Conservation (phyloP, 129 eudicot genomes). For the Flaveria trinervia region DNA sequence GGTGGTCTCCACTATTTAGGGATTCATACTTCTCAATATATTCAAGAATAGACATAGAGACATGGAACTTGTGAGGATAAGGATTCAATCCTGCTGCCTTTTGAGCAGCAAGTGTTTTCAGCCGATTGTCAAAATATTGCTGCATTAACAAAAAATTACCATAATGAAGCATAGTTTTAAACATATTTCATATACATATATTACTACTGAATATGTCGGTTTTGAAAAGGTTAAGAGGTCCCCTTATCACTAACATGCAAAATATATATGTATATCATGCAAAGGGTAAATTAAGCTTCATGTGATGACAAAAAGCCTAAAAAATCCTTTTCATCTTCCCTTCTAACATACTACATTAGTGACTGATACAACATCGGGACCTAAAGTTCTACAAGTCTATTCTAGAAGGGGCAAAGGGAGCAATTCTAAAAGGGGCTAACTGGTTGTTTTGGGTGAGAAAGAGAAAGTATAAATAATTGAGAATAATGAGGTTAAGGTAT, state of each 20-base stretch:
- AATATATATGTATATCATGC: background rate
- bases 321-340: background rate
- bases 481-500: no score
- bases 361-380: background rate
- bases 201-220: background rate
- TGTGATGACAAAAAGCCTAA: background rate
- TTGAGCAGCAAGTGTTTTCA: constrained; percentile 66
- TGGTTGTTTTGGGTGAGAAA: no score
- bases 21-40: constrained; percentile 59
- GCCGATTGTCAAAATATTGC: constrained; percentile 88
- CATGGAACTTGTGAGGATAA: constrained; percentile 83
- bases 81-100: constrained; percentile 77
- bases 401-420: no score
- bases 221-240: background rate
- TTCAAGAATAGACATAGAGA: constrained; percentile 52
- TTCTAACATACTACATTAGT: background rate
- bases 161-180: background rate
- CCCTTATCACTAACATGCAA: background rate
- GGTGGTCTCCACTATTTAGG: constrained; percentile 63
- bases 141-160: constrained; percentile 38
- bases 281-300: background rate
- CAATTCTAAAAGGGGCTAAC: no score
- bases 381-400: no score
- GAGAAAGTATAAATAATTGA: no score
- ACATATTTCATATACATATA: background rate